Evolutionary conservation across 768 basidiomycete genomes (phyloP).

Genomic region (Rhodosporidiobolus sp.): DNA sequence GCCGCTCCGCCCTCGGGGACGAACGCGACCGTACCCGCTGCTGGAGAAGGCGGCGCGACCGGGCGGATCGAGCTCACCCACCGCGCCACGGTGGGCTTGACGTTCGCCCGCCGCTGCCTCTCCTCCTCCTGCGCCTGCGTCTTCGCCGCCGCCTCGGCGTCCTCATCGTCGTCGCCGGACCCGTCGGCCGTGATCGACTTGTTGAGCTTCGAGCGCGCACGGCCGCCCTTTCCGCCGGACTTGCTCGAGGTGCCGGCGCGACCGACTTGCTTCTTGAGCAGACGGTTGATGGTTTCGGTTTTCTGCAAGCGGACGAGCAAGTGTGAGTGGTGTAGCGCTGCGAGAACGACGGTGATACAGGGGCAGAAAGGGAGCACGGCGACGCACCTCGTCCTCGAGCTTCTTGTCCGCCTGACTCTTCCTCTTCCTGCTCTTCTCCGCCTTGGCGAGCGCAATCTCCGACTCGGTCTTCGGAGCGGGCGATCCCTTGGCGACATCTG

Average conservation of each 20-base stretch:
- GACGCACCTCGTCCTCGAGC: constrained; percentile 73
- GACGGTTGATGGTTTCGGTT: constrained; percentile 83
- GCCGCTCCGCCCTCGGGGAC: not conserved
- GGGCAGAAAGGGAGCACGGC: constrained; percentile 14
- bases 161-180: not conserved
- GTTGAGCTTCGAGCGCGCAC: constrained; percentile 21
- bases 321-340: not conserved
- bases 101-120: not conserved
- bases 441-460: constrained; percentile 68
- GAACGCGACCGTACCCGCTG: too few species aligned
- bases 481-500: not conserved
- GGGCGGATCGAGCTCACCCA: constrained; percentile 18
- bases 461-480: constrained; percentile 55
- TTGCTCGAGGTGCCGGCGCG: constrained; percentile 1
- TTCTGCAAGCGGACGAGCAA: constrained; percentile 44
- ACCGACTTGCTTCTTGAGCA: constrained; percentile 74
- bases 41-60: too few species aligned
- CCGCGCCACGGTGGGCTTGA: constrained; percentile 22
- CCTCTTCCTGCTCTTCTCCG: constrained; percentile 78
- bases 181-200: constrained; percentile 23
- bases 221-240: not conserved
- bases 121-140: not conserved
- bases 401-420: constrained; percentile 77
- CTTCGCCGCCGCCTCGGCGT: not conserved
- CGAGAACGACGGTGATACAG: not conserved